Evolutionary conservation across 495 filamentous ascomycete species (phyloP), one percentile per base, ranked within the genome.

Genomic region (Penicillium cosmopolitanum): DNA sequence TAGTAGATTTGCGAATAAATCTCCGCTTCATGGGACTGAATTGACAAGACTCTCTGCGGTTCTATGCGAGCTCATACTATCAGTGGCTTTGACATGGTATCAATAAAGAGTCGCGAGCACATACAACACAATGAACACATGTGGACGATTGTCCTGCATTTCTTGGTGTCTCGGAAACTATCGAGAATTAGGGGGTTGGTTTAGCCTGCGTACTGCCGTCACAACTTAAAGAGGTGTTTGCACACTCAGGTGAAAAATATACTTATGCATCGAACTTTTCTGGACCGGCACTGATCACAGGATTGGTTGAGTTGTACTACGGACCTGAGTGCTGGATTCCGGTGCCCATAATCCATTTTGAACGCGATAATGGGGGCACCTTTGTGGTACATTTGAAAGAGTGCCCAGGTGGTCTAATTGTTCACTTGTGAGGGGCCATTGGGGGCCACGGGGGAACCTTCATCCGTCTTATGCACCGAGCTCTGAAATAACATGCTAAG

Each of bases 301-400:
- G 50, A 51, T 23, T 51, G 21, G 28, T 34, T 51, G 23, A 51
- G 21, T 51, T 28, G 25, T 51, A n/a, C 12, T 34, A 51, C 23
- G 23, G 48, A 89, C 89, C 16, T 87, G 87, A 51, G 77, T n/a
- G 12, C 2, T n/a, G 36, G 36, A 38, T 38, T n/a, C 36, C 36
- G 15, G 36, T 38, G 15, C 0, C 15, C 12, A 31, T 2, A 31
- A 31, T 38, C 15, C 36, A 38, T 38, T 13, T 36, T 38, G 36
- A 38, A 13, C 36, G 11, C 1, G 36, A 3, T n/a, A 12, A 38
- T 38, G 36, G 3, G 0, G 36, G 36, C 15, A 13, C 11, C 36
- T 1, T 4, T 31, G 28, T 31, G 28, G 28, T 31, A 31, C 28
- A 2, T 31, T 31, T 31, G 28, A 31, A 31, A 31, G 28, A 31